Percentiles rank a stretch among this genome's conserved stretches.
Conservation (phyloP, 805 yeast species). For the Blastobotrys parvus region DNA sequence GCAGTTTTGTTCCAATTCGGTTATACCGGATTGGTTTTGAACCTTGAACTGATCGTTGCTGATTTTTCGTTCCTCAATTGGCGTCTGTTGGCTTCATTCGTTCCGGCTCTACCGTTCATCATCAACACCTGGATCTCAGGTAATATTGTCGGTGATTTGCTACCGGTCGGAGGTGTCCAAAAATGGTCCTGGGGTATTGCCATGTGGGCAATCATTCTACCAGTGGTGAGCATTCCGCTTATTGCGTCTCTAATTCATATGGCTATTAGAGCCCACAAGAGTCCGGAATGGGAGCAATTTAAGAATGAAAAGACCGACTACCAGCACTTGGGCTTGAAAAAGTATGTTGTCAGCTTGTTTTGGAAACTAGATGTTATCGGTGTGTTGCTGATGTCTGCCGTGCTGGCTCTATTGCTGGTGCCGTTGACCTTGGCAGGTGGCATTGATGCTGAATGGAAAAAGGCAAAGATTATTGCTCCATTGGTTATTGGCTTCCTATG, state of each 20-base stretch:
- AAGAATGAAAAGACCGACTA: constrained; percentile 33
- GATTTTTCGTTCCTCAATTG: constrained; percentile 64
- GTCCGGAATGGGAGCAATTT: constrained; percentile 42
- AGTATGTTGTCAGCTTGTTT: constrained; percentile 28
- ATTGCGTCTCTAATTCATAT: constrained; percentile 46
- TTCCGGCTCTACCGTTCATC: constrained; percentile 64
- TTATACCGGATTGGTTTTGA: constrained; percentile 53
- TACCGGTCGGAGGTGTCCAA: no score
- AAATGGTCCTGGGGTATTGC: constrained; percentile 71
- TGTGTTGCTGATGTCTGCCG: constrained; percentile 43
- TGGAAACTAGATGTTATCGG: constrained; percentile 66
- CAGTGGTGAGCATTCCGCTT: constrained; percentile 55
- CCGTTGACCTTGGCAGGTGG: constrained; percentile 79
- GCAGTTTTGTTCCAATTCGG: constrained; percentile 49
- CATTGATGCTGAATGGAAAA: constrained; percentile 42
- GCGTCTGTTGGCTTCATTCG: constrained; percentile 57
- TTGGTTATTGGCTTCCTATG: constrained; percentile 56
- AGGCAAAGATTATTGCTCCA: constrained; percentile 58
- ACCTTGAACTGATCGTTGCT: constrained; percentile 49
- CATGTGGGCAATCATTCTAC: constrained; percentile 74
- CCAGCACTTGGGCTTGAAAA: constrained; percentile 30
- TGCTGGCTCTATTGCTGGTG: constrained; percentile 55
- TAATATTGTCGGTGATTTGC: constrained; percentile 33
- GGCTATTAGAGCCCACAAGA: constrained; percentile 43
- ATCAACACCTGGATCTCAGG: constrained; percentile 77